These are phyloP conservation scores for Apiotrichum mycotoxinovorans DNA, from an alignment of 1,284 basidiomycete genomes.

Conservation along the genomic window DNA sequence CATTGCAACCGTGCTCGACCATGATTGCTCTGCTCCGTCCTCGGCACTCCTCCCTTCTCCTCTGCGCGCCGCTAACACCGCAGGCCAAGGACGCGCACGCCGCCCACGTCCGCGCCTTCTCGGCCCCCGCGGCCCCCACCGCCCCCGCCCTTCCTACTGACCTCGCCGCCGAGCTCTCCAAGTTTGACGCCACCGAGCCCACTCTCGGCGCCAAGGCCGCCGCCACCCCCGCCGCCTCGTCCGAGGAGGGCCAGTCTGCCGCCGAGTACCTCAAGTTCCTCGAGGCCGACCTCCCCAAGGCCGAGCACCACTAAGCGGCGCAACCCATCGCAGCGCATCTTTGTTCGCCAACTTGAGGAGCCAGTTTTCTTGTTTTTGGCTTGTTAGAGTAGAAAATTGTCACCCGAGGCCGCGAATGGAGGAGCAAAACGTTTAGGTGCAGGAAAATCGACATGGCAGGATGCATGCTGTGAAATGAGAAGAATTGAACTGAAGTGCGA, in stretches of 20 bases:
- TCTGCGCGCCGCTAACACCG: not conserved
- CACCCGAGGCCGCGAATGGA: too few species aligned
- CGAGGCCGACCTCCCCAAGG: conserved; percentile 58
- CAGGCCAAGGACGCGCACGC: conserved; percentile 81
- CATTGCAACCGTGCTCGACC: not conserved
- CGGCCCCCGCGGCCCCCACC: conserved; percentile 64
- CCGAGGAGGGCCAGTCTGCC: conserved; percentile 53
- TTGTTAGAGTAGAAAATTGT: not conserved
- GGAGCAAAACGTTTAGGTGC: not conserved
- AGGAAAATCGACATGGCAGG: conserved; percentile 6
- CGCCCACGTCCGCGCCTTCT: conserved; percentile 70
- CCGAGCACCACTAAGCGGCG: conserved; percentile 50
- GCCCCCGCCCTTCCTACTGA: conserved; percentile 69
- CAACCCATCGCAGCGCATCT: too few species aligned
- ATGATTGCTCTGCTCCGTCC: not conserved
- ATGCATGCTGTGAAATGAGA: conserved; percentile 3
- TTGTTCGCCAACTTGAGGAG: too few species aligned
- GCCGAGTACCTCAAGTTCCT: conserved; percentile 58
- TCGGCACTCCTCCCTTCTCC: conserved; percentile 31
- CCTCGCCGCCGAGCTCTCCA: conserved; percentile 73
- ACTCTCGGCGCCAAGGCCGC: conserved; percentile 52
- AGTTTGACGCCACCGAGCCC: conserved; percentile 75
- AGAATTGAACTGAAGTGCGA: not conserved
- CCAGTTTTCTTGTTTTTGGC: too few species aligned
- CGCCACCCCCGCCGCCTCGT: conserved; percentile 32